phyloP scores from a whole-genome alignment of 495 filamentous ascomycete genomes.

The Xylaria sp. region DNA sequence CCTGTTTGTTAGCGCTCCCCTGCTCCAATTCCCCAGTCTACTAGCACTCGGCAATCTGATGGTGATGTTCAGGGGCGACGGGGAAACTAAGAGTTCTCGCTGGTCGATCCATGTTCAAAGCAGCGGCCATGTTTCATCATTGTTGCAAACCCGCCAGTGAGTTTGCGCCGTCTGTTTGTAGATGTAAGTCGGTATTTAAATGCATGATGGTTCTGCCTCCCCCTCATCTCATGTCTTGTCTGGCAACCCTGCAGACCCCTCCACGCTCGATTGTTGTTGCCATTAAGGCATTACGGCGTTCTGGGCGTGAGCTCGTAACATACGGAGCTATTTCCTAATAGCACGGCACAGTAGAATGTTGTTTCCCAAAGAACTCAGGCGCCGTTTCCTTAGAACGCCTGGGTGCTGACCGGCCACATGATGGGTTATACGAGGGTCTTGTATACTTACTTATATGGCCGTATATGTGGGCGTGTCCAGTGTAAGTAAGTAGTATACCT shows the following conservation, averaged over 20 bases:
- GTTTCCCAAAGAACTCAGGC: not conserved
- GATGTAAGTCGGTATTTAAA: not conserved
- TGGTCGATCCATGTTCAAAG: slow-evolving; percentile 31
- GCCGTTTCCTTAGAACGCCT: not conserved
- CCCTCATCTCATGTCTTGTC: not conserved
- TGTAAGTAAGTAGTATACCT: not conserved
- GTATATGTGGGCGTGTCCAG: too few relatives aligned
- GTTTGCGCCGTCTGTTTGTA: not conserved
- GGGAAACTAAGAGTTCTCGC: slow-evolving; percentile 17
- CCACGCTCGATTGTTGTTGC: not conserved
- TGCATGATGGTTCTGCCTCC: not conserved
- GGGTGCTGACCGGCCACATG: slow-evolving; percentile 10
- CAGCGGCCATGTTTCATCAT: slow-evolving; percentile 34
- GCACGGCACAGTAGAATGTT: not conserved
- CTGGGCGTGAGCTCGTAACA: not conserved
- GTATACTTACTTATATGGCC: too few relatives aligned
- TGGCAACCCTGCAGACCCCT: not conserved
- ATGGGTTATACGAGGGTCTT: slow-evolving; percentile 4
- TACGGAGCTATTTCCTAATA: not conserved
- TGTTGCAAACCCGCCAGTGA: slow-evolving; percentile 16
- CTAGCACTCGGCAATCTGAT: slow-evolving; percentile 20
- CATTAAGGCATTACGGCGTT: not conserved
- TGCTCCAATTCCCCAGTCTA: slow-evolving; percentile 5
- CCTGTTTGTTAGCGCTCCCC: slow-evolving; percentile 13
- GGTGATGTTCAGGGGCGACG: slow-evolving; percentile 39